Evolutionary conservation across 2,329 filamentous ascomycete species (phyloP).

Genomic region (Lachnellula suecica): DNA sequence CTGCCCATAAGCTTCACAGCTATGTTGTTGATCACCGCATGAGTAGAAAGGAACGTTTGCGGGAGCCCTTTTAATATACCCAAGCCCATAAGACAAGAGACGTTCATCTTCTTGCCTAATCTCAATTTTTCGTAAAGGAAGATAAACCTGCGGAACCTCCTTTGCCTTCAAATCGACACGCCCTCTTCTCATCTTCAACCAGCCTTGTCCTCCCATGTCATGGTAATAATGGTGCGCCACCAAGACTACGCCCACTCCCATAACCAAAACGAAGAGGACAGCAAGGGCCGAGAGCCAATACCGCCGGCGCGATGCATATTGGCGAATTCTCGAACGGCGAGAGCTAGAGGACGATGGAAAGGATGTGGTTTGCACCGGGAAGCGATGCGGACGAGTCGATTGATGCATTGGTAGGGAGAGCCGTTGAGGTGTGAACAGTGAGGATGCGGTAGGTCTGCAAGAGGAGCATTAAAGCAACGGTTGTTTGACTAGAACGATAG

Average conservation of each 20-base stretch:
- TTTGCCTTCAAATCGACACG: background rate
- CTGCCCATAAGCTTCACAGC: constrained; percentile 27
- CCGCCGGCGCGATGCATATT: background rate
- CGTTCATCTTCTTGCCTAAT: background rate
- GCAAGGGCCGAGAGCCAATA: background rate
- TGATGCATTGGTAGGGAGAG: constrained; percentile 15
- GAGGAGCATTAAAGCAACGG: constrained; percentile 16
- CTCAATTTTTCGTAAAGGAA: constrained; percentile 23
- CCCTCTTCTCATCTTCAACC: constrained; percentile 14
- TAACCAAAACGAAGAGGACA: background rate
- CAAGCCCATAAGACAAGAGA: background rate
- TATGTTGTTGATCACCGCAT: constrained; percentile 31
- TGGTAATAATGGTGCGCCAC: constrained; percentile 26
- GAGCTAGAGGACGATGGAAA: constrained; percentile 17
- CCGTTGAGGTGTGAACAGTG: background rate
- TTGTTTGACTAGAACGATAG: constrained; percentile 11
- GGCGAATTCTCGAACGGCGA: background rate
- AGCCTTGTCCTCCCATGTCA: constrained; percentile 26
- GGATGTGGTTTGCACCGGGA: constrained; percentile 3
- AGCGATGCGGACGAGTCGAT: constrained; percentile 6
- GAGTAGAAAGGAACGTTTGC: constrained; percentile 25
- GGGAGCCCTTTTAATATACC: background rate
- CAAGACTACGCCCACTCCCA: constrained; percentile 24
- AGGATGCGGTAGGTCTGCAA: constrained; percentile 9
- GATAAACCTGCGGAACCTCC: constrained; percentile 11